Base-by-base conservation (phyloP, 306 rosid species). In the Vachellia pachyceras region DNA sequence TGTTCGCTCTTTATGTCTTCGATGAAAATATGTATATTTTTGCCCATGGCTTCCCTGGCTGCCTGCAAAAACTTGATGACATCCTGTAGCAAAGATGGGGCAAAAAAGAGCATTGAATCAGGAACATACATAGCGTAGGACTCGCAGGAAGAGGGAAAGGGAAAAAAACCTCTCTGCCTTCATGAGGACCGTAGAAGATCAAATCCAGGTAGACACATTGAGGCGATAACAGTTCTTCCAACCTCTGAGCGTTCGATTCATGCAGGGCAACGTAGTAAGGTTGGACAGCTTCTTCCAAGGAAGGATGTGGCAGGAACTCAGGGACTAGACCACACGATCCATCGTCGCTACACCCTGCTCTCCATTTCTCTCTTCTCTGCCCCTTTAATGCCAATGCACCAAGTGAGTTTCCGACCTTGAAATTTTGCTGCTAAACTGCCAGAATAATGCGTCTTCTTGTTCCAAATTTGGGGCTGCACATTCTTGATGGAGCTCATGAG, bases 21-120 rank as follows among this genome's bases (percentile, higher is more conserved):
- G 47, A 87, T 33, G 0, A 8, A 35, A 47, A 85, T 18, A 0
- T 35, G 76, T 18, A 82, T 58, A 73, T 54, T 83, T 14, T 78
- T 23, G 60, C 91, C 92, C 88, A 87, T 69, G 14, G 91, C 92
- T 1, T 85, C 91, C 85, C 79, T 86, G 54, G 72, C 77, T 17
- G 15, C 47, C 25, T 8, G 5, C 68, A 80, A 67, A 70, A 91
- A 89, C 0, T 36, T n/a, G 10, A 80, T 3, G 15, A 82, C 69
- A 22, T 5, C 71, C 90, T 89, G 76, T 40, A 60, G 35, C 2
- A 13, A 9, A 40, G 33, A 29, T 1, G 17, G 37, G 12, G 11
- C 5, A 12, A 9, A 25, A 60, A 12, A 10, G 2, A 10, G 17
- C 36, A 60, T 11, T 23, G 17, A 60, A 23, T 58, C 3, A 8